Conservation (phyloP, 495 filamentous ascomycete genomes). For the Trypethelium eluteriae region DNA sequence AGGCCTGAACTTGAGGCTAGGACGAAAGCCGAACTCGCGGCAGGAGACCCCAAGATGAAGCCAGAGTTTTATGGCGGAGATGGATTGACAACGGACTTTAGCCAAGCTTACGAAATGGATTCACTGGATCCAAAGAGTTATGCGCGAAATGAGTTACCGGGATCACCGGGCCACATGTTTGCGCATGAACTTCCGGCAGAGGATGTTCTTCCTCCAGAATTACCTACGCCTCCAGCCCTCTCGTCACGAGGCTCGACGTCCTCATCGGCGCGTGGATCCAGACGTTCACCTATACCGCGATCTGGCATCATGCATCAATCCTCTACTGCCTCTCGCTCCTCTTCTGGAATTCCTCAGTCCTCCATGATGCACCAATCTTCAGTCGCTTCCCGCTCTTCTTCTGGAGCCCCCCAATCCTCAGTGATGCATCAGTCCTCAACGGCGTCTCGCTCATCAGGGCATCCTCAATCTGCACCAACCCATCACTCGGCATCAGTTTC, state of each 20-base stretch:
- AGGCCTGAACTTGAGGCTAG: neutral
- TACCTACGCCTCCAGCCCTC: neutral
- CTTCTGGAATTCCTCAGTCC: neutral
- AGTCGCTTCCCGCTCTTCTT: neutral
- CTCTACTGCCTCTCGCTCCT: neutral
- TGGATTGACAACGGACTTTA: neutral
- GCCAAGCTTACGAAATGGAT: constrained; percentile 6
- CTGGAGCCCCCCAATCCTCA: neutral
- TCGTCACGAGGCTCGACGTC: neutral
- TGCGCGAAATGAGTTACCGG: neutral
- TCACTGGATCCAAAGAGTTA: neutral
- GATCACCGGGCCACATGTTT: neutral
- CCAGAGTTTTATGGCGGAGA: neutral
- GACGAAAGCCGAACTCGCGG: neutral
- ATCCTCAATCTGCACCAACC: neutral
- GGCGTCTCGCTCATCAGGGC: constrained; percentile 47
- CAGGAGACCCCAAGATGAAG: neutral
- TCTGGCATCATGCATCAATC: neutral
- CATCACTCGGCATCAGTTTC: neutral
- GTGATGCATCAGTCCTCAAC: constrained; percentile 42
- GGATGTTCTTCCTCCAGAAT: neutral
- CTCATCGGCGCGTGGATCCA: neutral
- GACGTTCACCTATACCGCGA: neutral
- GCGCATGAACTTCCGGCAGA: neutral
- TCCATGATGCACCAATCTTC: constrained; percentile 40